Base-by-base conservation (phyloP, 2,329 filamentous ascomycete species). In the Aspergillus ibericus region DNA sequence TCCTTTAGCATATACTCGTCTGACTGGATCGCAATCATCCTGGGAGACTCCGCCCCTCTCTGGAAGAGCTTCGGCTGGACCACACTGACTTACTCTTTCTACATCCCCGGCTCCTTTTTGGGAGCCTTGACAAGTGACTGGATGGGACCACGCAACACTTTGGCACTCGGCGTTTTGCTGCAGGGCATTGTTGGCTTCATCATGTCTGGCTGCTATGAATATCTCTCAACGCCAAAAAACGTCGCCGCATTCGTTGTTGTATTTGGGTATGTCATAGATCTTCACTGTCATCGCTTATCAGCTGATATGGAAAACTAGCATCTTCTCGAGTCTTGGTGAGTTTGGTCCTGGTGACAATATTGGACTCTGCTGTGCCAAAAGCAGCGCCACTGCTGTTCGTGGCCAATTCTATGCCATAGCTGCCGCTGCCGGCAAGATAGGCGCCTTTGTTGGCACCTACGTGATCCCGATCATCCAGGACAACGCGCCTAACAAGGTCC, bases 281-380 rank as follows among this genome's bases (percentile, higher is more conserved):
- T 20, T 7, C 12, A 29, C n/a, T 32, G 6, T 5, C 13, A 7
- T 7, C 13, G 16, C 13, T 40, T 29, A 2, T 12, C 10, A 5
- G 12, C 36, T 49, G 29, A 53, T 47, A 44, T 15, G 9, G 29
- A 8, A 36, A 15, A 15, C 36, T 49, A 78, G 84, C 15, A 81
- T 95, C 63, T 95, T 95, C 78, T 80, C 91, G 1, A 84, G 87
- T 0, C 81, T 93, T 1, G 91, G 91, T 51, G 91, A 95, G 73
- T 77, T 96, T 38, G 92, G 93, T 0, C 92, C 93, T 0, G 93
- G 93, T 13, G 90, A 96, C 79, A 96, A 96, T 73, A 96, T 96
- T 66, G 92, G 92, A 2, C 83, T 96, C 0, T 75, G 96, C 29
- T 92, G 93, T 0, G 89, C 90, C 46, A 96, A 96, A 80, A 93